Evolutionary conservation across 192 early-diverging fungal species (phyloP), one percentile per base, ranked within the genome.

Genomic region (Rhizoclosmatium globosum): DNA sequence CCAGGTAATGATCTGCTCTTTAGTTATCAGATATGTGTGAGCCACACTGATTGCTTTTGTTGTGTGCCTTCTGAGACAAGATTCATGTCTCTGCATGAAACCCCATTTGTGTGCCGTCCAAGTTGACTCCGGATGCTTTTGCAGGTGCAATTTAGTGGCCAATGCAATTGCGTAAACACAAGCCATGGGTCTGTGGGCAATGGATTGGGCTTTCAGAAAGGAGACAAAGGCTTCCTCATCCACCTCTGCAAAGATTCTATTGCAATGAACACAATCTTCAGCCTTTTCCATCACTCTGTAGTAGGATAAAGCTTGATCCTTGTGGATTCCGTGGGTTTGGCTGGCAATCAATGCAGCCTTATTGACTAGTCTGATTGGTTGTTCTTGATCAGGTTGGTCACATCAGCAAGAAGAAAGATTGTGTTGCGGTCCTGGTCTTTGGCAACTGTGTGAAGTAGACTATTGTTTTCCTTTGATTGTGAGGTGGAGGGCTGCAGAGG

Each of bases 11-110:
- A 64, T 41, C n/a, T 21, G 4, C 7, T 64, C 61, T 9, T 11
- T 6, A n/a, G 61, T 64, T 38, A 64, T 21, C 39, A 41, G 7
- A 41, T n/a, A 38, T 11, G 61, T 64, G n/a, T 21, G 61, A 38
- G 61, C 61, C 39, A 21, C 61, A 64, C 21, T 64, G 61, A 64
- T 64, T 64, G 61, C 61, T 64, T 64, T 64, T 41, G 4, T 38
- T 4, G 21, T 64, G 4, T 64, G n/a, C 4, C n/a, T 38, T 4
- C 48, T 50, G 48, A 50, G 48, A 15, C 48, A 50, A 9, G 4
- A 9, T 50, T 50, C 15, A 15, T 50, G 48, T 50, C 48, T 4
- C 48, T 50, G 4, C 15, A 15, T 15, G 15, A 50, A 50, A 9
- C 48, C 48, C 48, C 48, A 50, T 15, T 50, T 50, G 15, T 50